Percentiles rank a stretch among this genome's conserved stretches.
Conservation (phyloP, 2,329 filamentous ascomycete species). For the Atkinsonella texensis region DNA sequence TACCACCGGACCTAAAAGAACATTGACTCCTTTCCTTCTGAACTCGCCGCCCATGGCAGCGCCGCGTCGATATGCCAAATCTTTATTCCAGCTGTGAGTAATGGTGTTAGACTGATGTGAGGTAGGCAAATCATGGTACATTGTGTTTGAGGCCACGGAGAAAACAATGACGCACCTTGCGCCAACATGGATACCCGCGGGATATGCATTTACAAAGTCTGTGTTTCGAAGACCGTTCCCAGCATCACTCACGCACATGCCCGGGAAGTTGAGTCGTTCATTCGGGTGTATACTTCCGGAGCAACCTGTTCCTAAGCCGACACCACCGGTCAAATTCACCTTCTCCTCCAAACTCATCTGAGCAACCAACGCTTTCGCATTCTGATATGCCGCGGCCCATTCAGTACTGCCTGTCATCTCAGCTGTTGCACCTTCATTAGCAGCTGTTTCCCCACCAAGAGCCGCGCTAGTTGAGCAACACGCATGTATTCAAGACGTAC, state of each 20-base stretch:
- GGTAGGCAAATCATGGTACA: too few species aligned
- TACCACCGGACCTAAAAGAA: slow-evolving; percentile 67
- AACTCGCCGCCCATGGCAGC: slow-evolving; percentile 67
- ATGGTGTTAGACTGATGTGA: not conserved
- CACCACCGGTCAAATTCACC: slow-evolving; percentile 64
- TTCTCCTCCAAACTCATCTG: slow-evolving; percentile 68
- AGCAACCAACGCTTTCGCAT: slow-evolving; percentile 56
- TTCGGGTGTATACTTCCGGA: slow-evolving; percentile 31
- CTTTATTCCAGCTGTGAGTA: slow-evolving; percentile 52
- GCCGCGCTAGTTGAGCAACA: too few species aligned
- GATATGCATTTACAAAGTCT: slow-evolving; percentile 30
- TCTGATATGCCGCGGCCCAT: slow-evolving; percentile 56
- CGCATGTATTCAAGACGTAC: slow-evolving; percentile 20
- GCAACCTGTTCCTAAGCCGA: slow-evolving; percentile 39
- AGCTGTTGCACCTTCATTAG: slow-evolving; percentile 19
- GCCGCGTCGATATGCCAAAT: slow-evolving; percentile 55
- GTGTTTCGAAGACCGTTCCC: slow-evolving; percentile 30
- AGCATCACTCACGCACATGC: slow-evolving; percentile 33
- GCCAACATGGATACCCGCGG: slow-evolving; percentile 28
- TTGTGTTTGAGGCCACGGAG: not conserved
- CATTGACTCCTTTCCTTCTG: slow-evolving; percentile 63
- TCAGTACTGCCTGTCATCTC: slow-evolving; percentile 39
- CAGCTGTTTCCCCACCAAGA: not conserved
- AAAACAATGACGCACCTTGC: slow-evolving; percentile 18
- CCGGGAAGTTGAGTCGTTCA: slow-evolving; percentile 27